Evolutionary conservation across 768 basidiomycete genomes (phyloP), one percentile per base, ranked within the genome.

Genomic region (Pleurotus tuoliensis): DNA sequence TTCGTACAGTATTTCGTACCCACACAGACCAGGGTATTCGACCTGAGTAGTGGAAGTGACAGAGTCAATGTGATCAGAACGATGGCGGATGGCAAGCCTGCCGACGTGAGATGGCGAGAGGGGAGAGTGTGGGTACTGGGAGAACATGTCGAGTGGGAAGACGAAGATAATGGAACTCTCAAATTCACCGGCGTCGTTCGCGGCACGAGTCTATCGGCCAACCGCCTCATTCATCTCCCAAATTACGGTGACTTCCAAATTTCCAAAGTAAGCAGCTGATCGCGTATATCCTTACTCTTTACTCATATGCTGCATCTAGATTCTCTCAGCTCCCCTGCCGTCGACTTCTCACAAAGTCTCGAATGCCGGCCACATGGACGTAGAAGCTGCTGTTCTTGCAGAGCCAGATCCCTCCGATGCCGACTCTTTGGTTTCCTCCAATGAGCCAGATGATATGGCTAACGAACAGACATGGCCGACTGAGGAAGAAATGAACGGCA

Each of bases 381-480:
- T 87, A 16, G 92, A 92, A 61, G 75, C 87, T 0, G 67, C 71
- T 22, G 59, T 86, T 38, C 69, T 96, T 13, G 87, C 86, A 0
- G 84, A 88, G 63, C 86, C 87, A 0, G 74, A 82, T 50, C 64
- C 76, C 0, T 78, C 82, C 0, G 76, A 83, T 1, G 90, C 88
- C 0, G 95, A 98, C 69, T 94, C 94, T 5, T 73, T 98, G 48
- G 81, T 91, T 11, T 94, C 93, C 1, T 87, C 82, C 49, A 94
- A 96, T 67, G 85, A 90, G 20, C 91, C 89, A 3, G 94, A 98
- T 64, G 87, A 92, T 56, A 80, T 97, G 71, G 84, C 80, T 37
- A 97, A 96, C 67, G 96, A 99, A 64, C 96, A 99, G 69, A 99
- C 96, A 0, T 98, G 96, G 95, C 96, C 96, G 0, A 96, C 94